Evolutionary conservation across 2,329 filamentous ascomycete species (phyloP).

Genomic region (Epichloe amarillans): DNA sequence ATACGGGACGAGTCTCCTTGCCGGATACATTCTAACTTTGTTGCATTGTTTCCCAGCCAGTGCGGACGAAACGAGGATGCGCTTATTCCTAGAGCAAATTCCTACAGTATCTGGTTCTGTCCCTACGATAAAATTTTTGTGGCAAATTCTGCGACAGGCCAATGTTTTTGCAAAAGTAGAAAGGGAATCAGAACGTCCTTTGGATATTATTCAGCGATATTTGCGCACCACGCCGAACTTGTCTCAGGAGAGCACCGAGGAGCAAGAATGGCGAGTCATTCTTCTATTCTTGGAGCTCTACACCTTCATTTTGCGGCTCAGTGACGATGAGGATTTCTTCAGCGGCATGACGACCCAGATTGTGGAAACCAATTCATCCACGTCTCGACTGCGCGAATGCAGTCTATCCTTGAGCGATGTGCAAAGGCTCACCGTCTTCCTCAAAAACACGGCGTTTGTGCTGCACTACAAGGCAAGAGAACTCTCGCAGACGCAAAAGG

Average conservation of each 20-base stretch:
- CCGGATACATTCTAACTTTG: conserved; percentile 76
- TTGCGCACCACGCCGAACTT: conserved; percentile 16
- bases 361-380: conserved; percentile 25
- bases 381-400: conserved; percentile 42
- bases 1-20: conserved; percentile 50
- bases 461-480: conserved; percentile 74
- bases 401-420: conserved; percentile 61
- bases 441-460: conserved; percentile 84
- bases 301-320: conserved; percentile 80
- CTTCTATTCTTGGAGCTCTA: conserved; percentile 90
- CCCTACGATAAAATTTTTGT: conserved; percentile 54
- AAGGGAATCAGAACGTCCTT: conserved; percentile 17
- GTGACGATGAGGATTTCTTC: conserved; percentile 94
- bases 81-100: conserved; percentile 54
- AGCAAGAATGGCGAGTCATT: conserved; percentile 70
- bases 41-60: conserved; percentile 71
- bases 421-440: conserved; percentile 60
- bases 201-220: conserved; percentile 19
- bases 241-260: conserved; percentile 13
- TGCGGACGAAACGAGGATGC: conserved; percentile 88
- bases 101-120: conserved; percentile 41
- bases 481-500: conserved; percentile 21
- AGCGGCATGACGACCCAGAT: conserved; percentile 34
- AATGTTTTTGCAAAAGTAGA: conserved; percentile 22
- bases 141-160: conserved; percentile 46